Base-by-base conservation (phyloP, 495 filamentous ascomycete species). In the Penicillium waksmanii region DNA sequence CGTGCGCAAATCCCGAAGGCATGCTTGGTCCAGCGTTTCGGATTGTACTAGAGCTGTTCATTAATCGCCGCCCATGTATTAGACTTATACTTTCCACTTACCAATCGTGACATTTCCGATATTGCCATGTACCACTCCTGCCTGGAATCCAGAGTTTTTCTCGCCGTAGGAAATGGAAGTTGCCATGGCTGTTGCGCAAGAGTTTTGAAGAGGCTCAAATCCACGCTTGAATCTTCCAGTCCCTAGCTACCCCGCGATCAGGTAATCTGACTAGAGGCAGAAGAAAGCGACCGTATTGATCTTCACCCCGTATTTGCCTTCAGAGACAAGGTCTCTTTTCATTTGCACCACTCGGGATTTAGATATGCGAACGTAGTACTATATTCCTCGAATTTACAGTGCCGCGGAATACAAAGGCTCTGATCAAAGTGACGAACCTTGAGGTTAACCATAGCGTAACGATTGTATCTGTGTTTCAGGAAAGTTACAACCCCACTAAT, bases 381-480 rank as follows among this genome's bases (percentile, higher is more conserved):
- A 48, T 56, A 3, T 13, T 56, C 17, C 23, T 34, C 18, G 10
- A n/a, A n/a, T n/a, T n/a, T n/a, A 35, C 49, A 43, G 25, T 56
- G 25, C 31, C 54, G 44, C 18, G 23, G 42, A 31, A 48, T 7
- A 19, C 40, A 2, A 54, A 54, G 44, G 36, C 36, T 54, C 18
- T 43, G 10, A 40, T 42, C 51, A 43, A 43, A 42, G 17, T 54
- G 35, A 54, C 3, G 19, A 54, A 54, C 51, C 51, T 42, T 43
- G 10, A 2, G 18, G 38, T 49, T 36, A 49, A 56, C 18, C 43
- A 15, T 25, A 56, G 25, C 25, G 46, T 46, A 58, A 48, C 56
- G 38, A 53, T 58, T 36, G 35, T 58, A 53, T 58, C 27, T 34
- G 18, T 47, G 21, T 53, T 58, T 53, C 40, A 53, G 56, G 17